Evolutionary conservation across 345 rosid genomes (phyloP).

Genomic region (Camelina hispida): DNA sequence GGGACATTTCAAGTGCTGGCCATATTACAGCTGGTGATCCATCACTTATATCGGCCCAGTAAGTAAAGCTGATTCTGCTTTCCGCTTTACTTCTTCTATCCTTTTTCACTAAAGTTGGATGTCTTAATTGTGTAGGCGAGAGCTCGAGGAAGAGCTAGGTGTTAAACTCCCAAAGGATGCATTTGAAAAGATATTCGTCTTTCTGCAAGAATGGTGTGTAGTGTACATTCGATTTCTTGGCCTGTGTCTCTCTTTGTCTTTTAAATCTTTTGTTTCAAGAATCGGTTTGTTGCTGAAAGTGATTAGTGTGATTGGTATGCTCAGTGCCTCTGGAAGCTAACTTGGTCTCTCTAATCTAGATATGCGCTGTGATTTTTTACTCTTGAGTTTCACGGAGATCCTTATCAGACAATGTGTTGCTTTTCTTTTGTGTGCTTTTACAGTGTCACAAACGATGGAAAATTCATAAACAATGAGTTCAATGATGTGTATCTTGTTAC

Average conservation of each 20-base stretch:
- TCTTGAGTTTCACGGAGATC: not conserved
- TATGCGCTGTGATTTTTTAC: not conserved
- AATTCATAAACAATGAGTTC: slow-evolving; percentile 84
- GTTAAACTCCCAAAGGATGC: slow-evolving; percentile 84
- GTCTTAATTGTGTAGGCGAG: slow-evolving; percentile 59
- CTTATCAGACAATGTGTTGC: slow-evolving; percentile 18
- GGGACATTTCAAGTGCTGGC: slow-evolving; percentile 99
- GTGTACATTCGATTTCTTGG: slow-evolving; percentile 34
- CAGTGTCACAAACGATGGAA: slow-evolving; percentile 83
- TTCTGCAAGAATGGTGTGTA: slow-evolving; percentile 81
- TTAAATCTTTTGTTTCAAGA: slow-evolving; percentile 1
- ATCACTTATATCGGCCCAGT: slow-evolving; percentile 79
- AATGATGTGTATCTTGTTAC: slow-evolving; percentile 91
- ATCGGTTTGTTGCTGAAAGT: not conserved
- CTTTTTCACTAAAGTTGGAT: slow-evolving; percentile 1
- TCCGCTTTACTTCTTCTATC: not conserved
- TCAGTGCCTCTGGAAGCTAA: slow-evolving; percentile 1
- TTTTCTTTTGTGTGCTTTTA: slow-evolving; percentile 32
- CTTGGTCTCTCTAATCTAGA: slow-evolving; percentile 2
- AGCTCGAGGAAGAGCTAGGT: slow-evolving; percentile 93
- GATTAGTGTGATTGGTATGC: slow-evolving; percentile 14
- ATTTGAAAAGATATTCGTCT: slow-evolving; percentile 73
- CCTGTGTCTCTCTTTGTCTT: not conserved
- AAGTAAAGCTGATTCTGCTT: slow-evolving; percentile 23
- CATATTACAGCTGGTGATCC: slow-evolving; percentile 90